Base-by-base conservation (phyloP, 352 stramenopile species). In the Phytopythium sindhum region DNA sequence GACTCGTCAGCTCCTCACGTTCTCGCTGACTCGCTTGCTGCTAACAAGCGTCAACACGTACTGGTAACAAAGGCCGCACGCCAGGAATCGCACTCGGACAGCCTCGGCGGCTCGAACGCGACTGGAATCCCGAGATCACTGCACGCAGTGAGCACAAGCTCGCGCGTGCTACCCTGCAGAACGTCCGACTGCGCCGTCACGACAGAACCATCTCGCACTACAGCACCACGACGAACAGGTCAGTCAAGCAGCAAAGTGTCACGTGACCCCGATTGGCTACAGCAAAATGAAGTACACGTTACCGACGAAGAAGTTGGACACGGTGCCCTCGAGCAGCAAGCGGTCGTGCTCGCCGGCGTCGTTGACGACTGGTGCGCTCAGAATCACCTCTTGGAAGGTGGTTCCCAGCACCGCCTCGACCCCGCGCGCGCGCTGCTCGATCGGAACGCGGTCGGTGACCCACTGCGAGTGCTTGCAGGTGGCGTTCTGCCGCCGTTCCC, bases 301-400 rank as follows among this genome's bases (percentile, higher is more conserved):
- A 93, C 84, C 68, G 52, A 90, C 78, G 52, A 89, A 95, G 35
- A 95, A 87, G 61, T 95, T 95, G 57, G 80, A 88, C 54, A 89
- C 81, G 24, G 92, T 66, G 15, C 86, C 86, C 77, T 95, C 86
- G 37, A 92, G 69, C 35, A 95, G 67, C 48, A 75, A 48, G 19
- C 41, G 60, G 33, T 86, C 75, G 15, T 44, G 47, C 51, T 59
- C 42, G 9, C 45, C 66, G 5, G 47, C 45, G 10, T 57, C 53
- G 11, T 33, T 9, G 0, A 12, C 8, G 29, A 31, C 52, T 9
- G 29, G 17, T 24, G 58, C 55, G 50, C 78, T 81, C 52, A 95
- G 67, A 7, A 93, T 51, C 7, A 82, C 81, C 44, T 95, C 86
- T 19, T 89, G 72, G 48, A 92, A 77, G 9, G 67, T 56, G 6